Base-by-base conservation (phyloP, 495 filamentous ascomycete species). In the Aspergillus homomorphus region DNA sequence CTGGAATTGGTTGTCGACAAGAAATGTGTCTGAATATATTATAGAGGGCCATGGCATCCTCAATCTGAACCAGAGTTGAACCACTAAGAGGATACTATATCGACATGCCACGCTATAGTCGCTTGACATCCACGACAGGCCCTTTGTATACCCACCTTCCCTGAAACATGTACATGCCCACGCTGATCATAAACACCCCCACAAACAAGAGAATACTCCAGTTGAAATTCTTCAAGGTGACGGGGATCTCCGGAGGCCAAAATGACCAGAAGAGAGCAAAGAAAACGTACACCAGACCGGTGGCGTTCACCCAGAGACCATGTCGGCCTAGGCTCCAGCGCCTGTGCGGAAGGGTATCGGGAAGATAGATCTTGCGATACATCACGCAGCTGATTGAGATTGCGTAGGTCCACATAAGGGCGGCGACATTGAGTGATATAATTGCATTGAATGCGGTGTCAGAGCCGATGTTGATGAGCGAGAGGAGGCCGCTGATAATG, bases 391-490 rank as follows among this genome's bases (percentile, higher is more conserved):
- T 51, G 48, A 51, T 51, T 14, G 48, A 51, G 20, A 51, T 30
- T 4, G 48, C 48, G 14, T 51, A 51, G 12, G 48, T 51, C 48
- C 48, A 51, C 48, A 51, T 51, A 2, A 51, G 48, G 0, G 48
- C 48, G 15, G 48, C 48, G 2, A 51, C 48, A 19, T 72, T 68
- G 0, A 82, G 61, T 0, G 76, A 83, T 24, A 78, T 71, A 23
- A 85, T 76, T 21, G 78, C 77, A 64, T 84, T 81, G 62, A 87
- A 80, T 9, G 82, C 84, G 0, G 77, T 74, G 5, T 70, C 55
- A 1, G 80, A 83, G 19, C 82, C 84, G 54, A 88, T 61, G 51
- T 66, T 66, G 49, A 66, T 66, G 2, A 63, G 51, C 3, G 61
- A 64, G 12, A 68, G 59, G 0, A 61, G 57, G 16, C 48, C 24